Percentiles rank a stretch among this genome's conserved stretches.
Conservation (phyloP, 345 rosid genomes). For the Durio zibethinus region DNA sequence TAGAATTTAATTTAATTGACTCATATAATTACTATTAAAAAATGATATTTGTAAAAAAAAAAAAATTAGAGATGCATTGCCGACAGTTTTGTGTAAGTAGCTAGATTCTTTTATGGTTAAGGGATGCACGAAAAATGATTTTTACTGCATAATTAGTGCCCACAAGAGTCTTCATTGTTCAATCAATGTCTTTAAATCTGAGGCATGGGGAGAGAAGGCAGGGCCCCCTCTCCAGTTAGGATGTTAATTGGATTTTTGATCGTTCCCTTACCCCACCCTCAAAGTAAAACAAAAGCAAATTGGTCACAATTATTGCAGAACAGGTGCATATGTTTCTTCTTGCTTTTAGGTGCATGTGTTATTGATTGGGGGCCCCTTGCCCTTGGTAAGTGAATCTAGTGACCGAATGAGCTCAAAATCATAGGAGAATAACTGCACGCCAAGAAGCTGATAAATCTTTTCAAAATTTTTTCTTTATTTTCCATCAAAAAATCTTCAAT, state of each 20-base stretch:
- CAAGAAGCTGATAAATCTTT: neutral
- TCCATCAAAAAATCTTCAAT: neutral
- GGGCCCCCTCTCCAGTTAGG: neutral
- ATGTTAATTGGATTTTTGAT: neutral
- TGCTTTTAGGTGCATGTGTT: slow-evolving; percentile 7
- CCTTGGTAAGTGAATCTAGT: neutral
- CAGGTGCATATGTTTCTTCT: neutral
- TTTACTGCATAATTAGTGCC: slow-evolving; percentile 5
- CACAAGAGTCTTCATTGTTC: neutral
- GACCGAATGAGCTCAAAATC: neutral
- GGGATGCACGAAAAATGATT: neutral
- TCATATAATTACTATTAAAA: too few species aligned
- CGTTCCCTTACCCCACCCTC: neutral
- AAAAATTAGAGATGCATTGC: neutral
- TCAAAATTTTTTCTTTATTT: neutral
- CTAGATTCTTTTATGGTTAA: neutral
- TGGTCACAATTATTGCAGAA: slow-evolving; percentile 12
- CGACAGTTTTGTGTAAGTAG: neutral
- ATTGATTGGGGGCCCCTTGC: slow-evolving; percentile 3
- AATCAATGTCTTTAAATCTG: slow-evolving; percentile 14
- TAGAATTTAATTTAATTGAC: too few species aligned
- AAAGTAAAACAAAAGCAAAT: neutral
- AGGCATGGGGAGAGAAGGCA: slow-evolving; percentile 12
- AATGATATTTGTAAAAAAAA: too few species aligned
- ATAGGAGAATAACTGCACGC: neutral